phyloP scores from a whole-genome alignment of 2,329 filamentous ascomycete species.

The Fusarium fujikuroi region DNA sequence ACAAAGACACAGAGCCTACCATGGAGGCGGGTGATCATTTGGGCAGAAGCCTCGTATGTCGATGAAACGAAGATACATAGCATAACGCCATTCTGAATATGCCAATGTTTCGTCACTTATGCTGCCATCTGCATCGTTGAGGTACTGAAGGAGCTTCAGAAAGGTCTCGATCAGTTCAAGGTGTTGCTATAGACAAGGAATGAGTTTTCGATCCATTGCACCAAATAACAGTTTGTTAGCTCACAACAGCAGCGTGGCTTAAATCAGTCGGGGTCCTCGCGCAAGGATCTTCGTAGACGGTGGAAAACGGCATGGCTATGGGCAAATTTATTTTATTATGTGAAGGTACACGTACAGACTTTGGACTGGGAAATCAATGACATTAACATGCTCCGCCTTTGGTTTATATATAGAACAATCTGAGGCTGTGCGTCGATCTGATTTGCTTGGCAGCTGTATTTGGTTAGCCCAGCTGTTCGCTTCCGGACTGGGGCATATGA shows the following conservation, averaged over 20 bases:
- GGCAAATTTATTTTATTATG: neutral
- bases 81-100: conserved; percentile 17
- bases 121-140: rapidly evolving
- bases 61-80: neutral
- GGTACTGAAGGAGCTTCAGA: neutral
- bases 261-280: neutral
- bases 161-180: neutral
- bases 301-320: neutral
- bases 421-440: neutral
- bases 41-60: neutral
- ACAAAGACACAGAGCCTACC: neutral
- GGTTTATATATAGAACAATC: neutral
- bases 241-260: neutral
- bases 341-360: too few relatives aligned
- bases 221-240: neutral
- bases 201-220: neutral
- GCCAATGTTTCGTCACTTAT: neutral
- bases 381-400: rapidly evolving
- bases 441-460: neutral
- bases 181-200: neutral
- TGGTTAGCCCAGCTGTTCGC: neutral
- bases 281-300: neutral
- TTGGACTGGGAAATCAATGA: too few relatives aligned
- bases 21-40: neutral
- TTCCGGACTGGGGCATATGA: rapidly evolving